phyloP scores from a whole-genome alignment of 2,329 filamentous ascomycete genomes.

The Trichophyton equinum region DNA sequence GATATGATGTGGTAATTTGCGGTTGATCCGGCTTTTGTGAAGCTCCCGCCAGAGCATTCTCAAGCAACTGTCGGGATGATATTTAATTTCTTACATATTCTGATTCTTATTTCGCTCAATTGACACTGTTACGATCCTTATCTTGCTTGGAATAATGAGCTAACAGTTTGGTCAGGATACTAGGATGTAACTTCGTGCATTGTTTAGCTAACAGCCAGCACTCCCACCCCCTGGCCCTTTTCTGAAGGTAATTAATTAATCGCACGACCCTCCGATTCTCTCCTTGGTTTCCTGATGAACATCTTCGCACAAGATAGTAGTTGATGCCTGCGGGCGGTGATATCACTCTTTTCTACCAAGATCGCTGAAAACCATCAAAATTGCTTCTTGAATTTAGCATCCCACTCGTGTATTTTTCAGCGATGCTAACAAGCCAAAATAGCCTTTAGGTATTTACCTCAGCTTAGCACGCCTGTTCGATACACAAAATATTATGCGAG shows the following conservation, averaged over 20 bases:
- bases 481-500: neutral
- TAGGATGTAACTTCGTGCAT: neutral
- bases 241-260: neutral
- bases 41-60: conserved; percentile 76
- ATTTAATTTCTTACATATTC: conserved; percentile 99
- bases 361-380: conserved; percentile 48
- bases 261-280: neutral
- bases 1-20: conserved; percentile 97
- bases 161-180: conserved; percentile 7
- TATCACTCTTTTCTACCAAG: conserved; percentile 49
- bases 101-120: conserved; percentile 42
- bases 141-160: neutral
- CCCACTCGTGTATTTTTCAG: neutral
- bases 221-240: neutral
- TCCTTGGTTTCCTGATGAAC: conserved; percentile 52
- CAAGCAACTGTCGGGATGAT: conserved; percentile 67
- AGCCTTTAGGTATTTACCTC: neutral
- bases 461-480: neutral
- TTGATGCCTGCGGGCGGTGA: conserved; percentile 49
- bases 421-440: neutral
- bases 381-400: neutral
- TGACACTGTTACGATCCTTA: neutral
- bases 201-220: neutral
- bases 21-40: conserved; percentile 80
- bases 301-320: conserved; percentile 55